These are phyloP conservation scores for Glebionis coronaria DNA, from an alignment of 129 eudicot genomes.

Conservation along the genomic window DNA sequence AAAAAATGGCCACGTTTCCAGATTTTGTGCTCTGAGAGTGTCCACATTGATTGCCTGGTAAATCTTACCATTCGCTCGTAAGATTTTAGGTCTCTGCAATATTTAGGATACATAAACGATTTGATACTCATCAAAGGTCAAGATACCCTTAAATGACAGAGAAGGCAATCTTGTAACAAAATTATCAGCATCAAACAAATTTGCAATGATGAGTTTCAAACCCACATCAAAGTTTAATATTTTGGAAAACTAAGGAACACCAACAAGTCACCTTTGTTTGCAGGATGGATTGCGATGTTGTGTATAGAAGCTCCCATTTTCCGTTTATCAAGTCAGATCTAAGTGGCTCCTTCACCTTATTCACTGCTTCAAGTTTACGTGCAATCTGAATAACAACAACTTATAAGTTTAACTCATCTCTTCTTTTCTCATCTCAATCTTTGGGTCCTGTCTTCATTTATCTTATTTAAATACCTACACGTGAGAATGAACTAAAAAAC, in stretches of 20 bases:
- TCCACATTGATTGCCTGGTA: constrained; percentile 82
- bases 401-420: constrained; percentile 9
- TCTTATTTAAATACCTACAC: neutral
- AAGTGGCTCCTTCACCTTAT: constrained; percentile 67
- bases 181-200: neutral
- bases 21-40: constrained; percentile 79
- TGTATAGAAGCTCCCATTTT: constrained; percentile 87
- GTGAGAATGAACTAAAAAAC: too few relatives aligned
- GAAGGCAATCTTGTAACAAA: neutral
- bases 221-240: neutral
- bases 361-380: constrained; percentile 65
- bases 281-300: constrained; percentile 72
- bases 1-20: constrained; percentile 81
- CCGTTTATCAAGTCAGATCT: constrained; percentile 63
- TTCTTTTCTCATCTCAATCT: constrained; percentile 7
- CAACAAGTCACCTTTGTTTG: constrained; percentile 49
- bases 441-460: neutral
- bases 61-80: constrained; percentile 59
- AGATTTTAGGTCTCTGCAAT: constrained; percentile 69
- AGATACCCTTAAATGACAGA: too few relatives aligned
- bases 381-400: constrained; percentile 48
- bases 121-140: too few relatives aligned
- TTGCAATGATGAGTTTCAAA: neutral
- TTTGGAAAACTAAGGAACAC: neutral
- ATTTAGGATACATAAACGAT: neutral